Base-by-base conservation (phyloP, 2,329 filamentous ascomycete species). In the Hymenoscyphus fraxineus region DNA sequence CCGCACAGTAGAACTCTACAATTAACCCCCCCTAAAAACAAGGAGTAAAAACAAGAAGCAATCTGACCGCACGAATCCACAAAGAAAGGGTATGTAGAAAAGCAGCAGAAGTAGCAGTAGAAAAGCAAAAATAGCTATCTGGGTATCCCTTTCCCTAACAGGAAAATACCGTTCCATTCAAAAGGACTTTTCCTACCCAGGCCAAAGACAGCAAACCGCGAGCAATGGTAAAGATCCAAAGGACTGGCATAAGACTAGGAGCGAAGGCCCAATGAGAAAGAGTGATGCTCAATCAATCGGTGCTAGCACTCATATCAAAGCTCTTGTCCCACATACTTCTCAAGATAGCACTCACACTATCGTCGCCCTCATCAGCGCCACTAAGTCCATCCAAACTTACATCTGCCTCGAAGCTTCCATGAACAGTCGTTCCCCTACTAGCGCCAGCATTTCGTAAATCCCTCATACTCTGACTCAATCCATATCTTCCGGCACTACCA, bases 281-380 rank as follows among this genome's bases (percentile, higher is more conserved):
- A 19, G 16, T 16, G 16, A 44, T 27, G 3, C 31, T 71, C 62
- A 75, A 69, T 75, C 73, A 58, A 68, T 75, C 73, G 57, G 70
- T 67, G 60, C 85, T 87, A 35, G 82, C 81, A 70, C 83, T 83
- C 64, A 87, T 76, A 70, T 87, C 83, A 74, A 81, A 77, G 59
- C 80, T 83, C 78, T 84, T 87, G 57, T 88, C 85, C 86, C 86
- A 88, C 59, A 88, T 74, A 67, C 83, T 84, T 63, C 85, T 78
- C 61, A 88, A 75, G 55, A 87, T 70, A 4, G 81, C 77, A 1
- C 80, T 76, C 0, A 83, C 81, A 10, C 79, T 80, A 59, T 71
- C 72, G 59, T 83, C 81, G 32, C 82, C 82, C 27, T 81, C 78
- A 2, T 76, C 27, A 27, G 27, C 77, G n/a, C 81, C 81, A n/a